These are phyloP conservation scores for Saccharum officinarum DNA, from an alignment of 176 grass and related monocot genomes.

Conservation along the genomic window DNA sequence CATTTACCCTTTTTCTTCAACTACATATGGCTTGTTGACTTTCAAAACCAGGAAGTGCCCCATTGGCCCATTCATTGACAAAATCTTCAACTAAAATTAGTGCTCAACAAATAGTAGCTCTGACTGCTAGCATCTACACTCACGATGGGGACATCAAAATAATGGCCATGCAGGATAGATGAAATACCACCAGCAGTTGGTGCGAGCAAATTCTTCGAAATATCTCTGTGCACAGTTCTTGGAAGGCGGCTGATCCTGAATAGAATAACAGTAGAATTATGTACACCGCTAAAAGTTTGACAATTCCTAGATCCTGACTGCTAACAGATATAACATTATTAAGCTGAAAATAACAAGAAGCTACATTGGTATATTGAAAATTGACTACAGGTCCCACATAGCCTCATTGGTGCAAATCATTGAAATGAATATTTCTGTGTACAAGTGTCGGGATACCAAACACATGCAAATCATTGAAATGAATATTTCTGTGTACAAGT, in stretches of 20 bases:
- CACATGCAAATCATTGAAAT: background rate
- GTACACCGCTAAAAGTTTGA: background rate
- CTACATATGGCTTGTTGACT: background rate
- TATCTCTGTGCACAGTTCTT: conserved; percentile 29
- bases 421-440: too few species aligned
- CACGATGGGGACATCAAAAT: background rate
- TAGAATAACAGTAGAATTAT: conserved; percentile 24
- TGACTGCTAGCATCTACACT: background rate
- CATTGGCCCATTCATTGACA: background rate
- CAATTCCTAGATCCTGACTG: background rate
- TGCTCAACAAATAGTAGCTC: background rate
- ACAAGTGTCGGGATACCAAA: background rate
- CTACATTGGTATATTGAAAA: background rate
- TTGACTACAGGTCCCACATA: background rate
- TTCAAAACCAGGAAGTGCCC: background rate
- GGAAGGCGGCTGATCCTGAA: conserved; percentile 48
- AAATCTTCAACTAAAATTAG: background rate
- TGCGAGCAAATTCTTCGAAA: conserved; percentile 46
- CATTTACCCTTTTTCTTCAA: background rate
- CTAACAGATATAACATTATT: background rate
- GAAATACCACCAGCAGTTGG: conserved; percentile 54
- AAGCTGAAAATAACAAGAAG: background rate
- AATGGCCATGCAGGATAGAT: background rate
- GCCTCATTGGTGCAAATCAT: background rate
- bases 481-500: too few species aligned